These are phyloP conservation scores for Emergomyces pasteurianus DNA, from an alignment of 2,329 filamentous ascomycete species.

Conservation along the genomic window DNA sequence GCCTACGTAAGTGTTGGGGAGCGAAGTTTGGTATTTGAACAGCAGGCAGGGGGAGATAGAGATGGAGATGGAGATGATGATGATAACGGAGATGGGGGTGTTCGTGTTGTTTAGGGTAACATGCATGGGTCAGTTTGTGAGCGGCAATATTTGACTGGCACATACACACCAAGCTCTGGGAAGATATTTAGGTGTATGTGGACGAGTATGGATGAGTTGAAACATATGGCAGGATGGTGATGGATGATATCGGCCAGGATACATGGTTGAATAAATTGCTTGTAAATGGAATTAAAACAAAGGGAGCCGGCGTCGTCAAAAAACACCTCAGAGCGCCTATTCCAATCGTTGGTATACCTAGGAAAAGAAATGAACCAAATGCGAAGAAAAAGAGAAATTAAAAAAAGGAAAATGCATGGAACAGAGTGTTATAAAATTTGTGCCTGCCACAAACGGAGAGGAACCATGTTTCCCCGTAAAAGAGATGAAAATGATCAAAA, in stretches of 20 bases:
- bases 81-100: not conserved
- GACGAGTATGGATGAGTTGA: not conserved
- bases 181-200: not conserved
- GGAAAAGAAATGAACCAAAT: not conserved
- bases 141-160: not conserved
- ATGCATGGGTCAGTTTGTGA: not conserved
- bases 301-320: not conserved
- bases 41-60: not conserved
- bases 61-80: not conserved
- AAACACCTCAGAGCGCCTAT: not conserved
- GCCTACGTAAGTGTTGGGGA: conserved; percentile 41
- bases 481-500: not conserved
- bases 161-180: no score
- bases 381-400: not conserved
- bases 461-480: not conserved
- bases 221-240: not conserved
- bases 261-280: not conserved
- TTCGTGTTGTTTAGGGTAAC: not conserved
- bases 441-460: not conserved
- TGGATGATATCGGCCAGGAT: not conserved
- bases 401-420: no score
- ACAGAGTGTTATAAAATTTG: not conserved
- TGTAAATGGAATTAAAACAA: not conserved
- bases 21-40: conserved; percentile 17
- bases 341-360: not conserved